Evolutionary conservation across 257 asterid genomes (phyloP).

Genomic region (Solanum phureja): DNA sequence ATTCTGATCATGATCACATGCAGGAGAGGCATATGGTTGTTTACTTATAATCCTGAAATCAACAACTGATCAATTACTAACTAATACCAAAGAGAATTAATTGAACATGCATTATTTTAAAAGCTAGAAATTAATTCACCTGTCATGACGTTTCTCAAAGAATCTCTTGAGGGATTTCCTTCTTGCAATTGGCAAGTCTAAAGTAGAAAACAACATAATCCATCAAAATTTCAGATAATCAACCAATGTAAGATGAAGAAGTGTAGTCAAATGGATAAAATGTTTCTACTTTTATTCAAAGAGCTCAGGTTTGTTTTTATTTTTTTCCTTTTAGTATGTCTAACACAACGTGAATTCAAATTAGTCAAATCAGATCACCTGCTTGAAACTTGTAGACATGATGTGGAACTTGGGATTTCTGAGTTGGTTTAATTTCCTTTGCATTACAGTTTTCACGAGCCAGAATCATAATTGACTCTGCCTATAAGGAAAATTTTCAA

Average conservation of each 20-base stretch:
- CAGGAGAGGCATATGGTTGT: background rate
- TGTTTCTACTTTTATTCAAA: no score
- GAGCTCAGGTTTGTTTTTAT: no score
- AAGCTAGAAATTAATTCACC: background rate
- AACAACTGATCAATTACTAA: background rate
- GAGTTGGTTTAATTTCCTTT: background rate
- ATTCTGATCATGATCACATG: background rate
- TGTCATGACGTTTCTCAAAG: conserved; percentile 8
- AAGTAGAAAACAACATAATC: background rate
- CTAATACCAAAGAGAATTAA: background rate
- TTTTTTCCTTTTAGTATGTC: background rate
- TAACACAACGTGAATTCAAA: background rate
- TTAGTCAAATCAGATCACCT: background rate
- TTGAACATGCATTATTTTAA: background rate
- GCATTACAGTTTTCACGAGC: background rate
- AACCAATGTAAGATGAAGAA: background rate
- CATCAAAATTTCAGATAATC: background rate
- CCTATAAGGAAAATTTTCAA: background rate
- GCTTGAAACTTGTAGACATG: background rate
- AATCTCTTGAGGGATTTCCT: conserved; percentile 7
- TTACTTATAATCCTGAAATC: conserved; percentile 3
- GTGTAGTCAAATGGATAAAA: background rate
- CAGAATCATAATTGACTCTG: background rate
- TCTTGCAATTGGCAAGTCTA: conserved; percentile 7
- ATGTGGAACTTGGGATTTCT: background rate